Evolutionary conservation across 2,329 filamentous ascomycete genomes (phyloP).

Genomic region (Sordariomycetes sp.): DNA sequence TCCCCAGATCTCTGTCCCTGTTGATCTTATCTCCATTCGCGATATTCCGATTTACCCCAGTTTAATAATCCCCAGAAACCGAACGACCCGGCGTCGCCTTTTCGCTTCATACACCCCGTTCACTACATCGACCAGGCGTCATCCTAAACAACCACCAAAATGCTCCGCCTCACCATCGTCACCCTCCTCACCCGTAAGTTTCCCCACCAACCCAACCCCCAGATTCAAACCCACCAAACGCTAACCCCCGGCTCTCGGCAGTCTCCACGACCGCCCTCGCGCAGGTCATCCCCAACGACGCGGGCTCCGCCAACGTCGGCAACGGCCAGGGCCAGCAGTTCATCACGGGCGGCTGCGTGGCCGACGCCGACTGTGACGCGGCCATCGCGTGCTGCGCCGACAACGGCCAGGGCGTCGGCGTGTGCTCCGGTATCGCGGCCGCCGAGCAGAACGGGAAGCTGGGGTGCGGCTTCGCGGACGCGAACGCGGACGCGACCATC

Average conservation of each 20-base stretch:
- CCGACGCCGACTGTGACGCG: conserved; percentile 13
- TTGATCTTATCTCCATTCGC: neutral
- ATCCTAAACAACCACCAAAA: conserved; percentile 6
- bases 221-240: neutral
- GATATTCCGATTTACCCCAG: neutral
- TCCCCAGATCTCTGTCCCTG: no score
- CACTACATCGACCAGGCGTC: conserved; percentile 2
- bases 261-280: conserved; percentile 11
- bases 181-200: conserved; percentile 13
- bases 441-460: conserved; percentile 17
- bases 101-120: conserved; percentile 2
- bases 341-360: conserved; percentile 18
- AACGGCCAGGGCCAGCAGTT: conserved; percentile 16
- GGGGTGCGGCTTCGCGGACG: conserved; percentile 20
- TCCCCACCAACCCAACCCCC: conserved; percentile 2
- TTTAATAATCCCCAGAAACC: neutral
- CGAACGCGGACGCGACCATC: conserved; percentile 6
- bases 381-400: conserved; percentile 15
- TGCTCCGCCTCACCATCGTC: conserved; percentile 15
- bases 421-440: conserved; percentile 18
- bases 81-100: conserved; percentile 10
- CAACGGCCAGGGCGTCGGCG: conserved; percentile 13
- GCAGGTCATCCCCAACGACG: conserved; percentile 14
- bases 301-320: conserved; percentile 14
- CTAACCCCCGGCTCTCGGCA: neutral